Base-by-base conservation (phyloP, 2,329 filamentous ascomycete species). In the Erysiphe neolycopersici region DNA sequence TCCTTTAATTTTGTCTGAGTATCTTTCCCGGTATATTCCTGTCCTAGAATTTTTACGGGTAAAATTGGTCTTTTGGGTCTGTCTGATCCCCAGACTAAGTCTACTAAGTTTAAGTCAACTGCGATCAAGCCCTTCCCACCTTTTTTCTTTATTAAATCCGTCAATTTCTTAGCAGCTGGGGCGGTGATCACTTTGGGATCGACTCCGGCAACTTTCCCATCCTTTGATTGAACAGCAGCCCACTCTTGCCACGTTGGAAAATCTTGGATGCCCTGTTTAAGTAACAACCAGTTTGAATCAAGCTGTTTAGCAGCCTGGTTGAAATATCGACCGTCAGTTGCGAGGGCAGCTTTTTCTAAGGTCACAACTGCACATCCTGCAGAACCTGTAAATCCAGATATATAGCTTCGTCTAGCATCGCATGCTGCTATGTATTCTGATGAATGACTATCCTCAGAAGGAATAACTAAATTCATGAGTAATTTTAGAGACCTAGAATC, bases 371-470 rank as follows among this genome's bases (percentile, higher is more conserved):
- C 89, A 49, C 82, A 92, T 46, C 89, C 89, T 38, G 89, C 87
- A 10, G 89, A 98, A 44, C 89, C 89, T 46, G 82, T 83, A 61
- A 98, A 98, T 22, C 89, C 87, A 47, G 76, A 85, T 52, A 98
- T 92, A 56, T 77, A 94, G 57, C 77, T 82, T 65, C 89, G 76
- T 51, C 89, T 76, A 47, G 71, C 85, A 64, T 98, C 89, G 58
- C 83, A 93, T n/a, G 78, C 76, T 42, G 89, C 89, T 59, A 94
- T 94, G 61, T 98, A 98, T 64, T 98, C 89, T 51, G 87, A 95
- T 52, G 87, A 82, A 59, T 98, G 89, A 57, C 82, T 87, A 59
- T 98, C 89, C 69, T 95, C 89, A 31, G 87, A 94, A 0, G 89
- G 89, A 6, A 95, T 72, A 56, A 98, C 87, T 95, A 58, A 42